Evolutionary conservation across 305 asterid species (phyloP).

Genomic region (Petunia hybrid): DNA sequence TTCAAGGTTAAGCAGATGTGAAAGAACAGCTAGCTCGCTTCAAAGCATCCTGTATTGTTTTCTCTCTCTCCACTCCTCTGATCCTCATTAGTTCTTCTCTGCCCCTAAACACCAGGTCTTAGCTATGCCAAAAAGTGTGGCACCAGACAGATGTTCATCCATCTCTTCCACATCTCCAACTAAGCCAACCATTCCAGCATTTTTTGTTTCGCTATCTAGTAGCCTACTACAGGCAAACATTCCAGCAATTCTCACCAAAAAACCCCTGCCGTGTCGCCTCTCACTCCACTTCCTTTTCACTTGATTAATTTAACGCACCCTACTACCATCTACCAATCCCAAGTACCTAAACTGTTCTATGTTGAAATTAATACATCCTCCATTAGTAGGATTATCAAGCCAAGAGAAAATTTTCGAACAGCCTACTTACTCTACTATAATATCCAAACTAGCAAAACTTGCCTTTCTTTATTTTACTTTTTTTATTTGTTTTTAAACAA

Average conservation of each 20-base stretch:
- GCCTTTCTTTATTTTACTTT: too few species aligned
- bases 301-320: not conserved
- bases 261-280: not conserved
- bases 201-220: not conserved
- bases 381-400: not conserved
- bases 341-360: not conserved
- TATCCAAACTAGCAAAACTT: constrained; percentile 15
- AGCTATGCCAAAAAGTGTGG: not conserved
- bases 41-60: not conserved
- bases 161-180: not conserved
- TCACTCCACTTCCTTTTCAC: not conserved
- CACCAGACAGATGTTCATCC: not conserved
- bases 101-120: not conserved
- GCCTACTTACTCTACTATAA: not conserved
- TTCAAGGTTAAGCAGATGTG: constrained; percentile 1
- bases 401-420: not conserved
- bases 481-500: too few species aligned
- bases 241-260: not conserved
- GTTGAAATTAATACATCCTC: not conserved
- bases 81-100: not conserved
- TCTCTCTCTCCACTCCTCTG: not conserved
- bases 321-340: not conserved
- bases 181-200: constrained; percentile 22
- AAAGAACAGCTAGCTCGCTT: constrained; percentile 10
- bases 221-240: not conserved